Conservation (phyloP, 2,329 filamentous ascomycete species). For the Colletotrichum sp. region DNA sequence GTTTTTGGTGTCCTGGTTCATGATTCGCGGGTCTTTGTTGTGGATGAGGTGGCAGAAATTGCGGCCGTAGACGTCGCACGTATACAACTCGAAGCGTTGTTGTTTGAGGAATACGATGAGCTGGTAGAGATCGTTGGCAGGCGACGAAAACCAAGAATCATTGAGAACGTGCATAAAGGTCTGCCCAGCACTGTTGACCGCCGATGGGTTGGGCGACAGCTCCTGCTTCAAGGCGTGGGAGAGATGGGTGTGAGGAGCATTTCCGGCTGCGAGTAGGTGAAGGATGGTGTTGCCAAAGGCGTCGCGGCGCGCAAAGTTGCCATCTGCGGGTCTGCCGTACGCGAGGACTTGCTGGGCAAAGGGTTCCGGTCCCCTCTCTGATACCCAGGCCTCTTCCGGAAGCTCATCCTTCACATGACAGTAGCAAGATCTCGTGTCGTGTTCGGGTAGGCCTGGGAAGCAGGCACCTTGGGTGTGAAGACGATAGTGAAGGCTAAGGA, state of each 20-base stretch:
- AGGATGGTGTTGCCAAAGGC: conserved; percentile 53
- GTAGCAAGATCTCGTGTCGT: conserved; percentile 31
- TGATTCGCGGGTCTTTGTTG: conserved; percentile 27
- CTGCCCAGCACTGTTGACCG: conserved; percentile 49
- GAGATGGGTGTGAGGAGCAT: conserved; percentile 32
- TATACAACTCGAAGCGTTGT: conserved; percentile 35
- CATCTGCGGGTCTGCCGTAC: conserved; percentile 11
- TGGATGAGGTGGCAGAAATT: conserved; percentile 54
- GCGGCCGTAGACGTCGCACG: conserved; percentile 56
- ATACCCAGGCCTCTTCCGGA: conserved; percentile 33
- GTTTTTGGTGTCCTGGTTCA: conserved; percentile 31
- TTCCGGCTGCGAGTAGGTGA: conserved; percentile 49
- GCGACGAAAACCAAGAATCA: conserved; percentile 33
- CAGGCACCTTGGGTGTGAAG: conserved; percentile 23
- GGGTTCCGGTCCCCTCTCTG: conserved; percentile 26
- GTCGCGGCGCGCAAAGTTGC: conserved; percentile 31
- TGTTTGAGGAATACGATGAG: conserved; percentile 28
- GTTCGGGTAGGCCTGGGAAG: conserved; percentile 23
- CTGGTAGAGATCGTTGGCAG: conserved; percentile 29
- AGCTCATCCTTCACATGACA: conserved; percentile 31
- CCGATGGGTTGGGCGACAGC: conserved; percentile 9
- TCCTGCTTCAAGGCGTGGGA: conserved; percentile 27
- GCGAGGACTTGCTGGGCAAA: conserved; percentile 12
- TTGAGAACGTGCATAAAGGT: conserved; percentile 53
- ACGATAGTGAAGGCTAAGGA: conserved; percentile 40